Base-by-base conservation (phyloP, 2,329 filamentous ascomycete species). In the Aspergillus viridinutans region DNA sequence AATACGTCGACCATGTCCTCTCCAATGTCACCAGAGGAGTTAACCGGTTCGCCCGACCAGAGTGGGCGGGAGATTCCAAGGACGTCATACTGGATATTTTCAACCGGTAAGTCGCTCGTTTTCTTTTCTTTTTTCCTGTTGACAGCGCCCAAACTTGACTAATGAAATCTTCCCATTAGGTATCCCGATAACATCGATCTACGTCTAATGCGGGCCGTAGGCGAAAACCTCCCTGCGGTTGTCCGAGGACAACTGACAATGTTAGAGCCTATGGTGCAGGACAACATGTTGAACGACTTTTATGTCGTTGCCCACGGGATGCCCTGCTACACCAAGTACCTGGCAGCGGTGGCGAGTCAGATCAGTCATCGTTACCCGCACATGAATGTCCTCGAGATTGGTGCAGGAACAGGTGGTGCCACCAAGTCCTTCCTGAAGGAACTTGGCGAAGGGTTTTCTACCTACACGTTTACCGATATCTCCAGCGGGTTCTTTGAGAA, bases 391-490 rank as follows among this genome's bases (percentile, higher is more conserved):
- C n/a, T n/a, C n/a, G n/a, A n/a, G n/a, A n/a, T n/a, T n/a, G n/a
- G n/a, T n/a, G n/a, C n/a, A n/a, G n/a, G 79, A 1, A 78, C 76
- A 3, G 79, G 77, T 3, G 72, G 71, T 10, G 69, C 76, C 0
- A 81, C 79, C 0, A 62, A 68, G 2, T 55, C 53, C 1, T 64
- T 80, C 4, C 62, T 81, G 3, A 52, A 62, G 2, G 50, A 52
- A 3, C 58, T 79, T 12, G 69, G 65, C 1, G 12, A 60, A 1
- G 21, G 20, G 1, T 75, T 71, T 32, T 59, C 59, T 4, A 66
- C 64, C 0, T 81, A 81, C 61, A 76, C 73, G 0, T 81, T 69
- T 63, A 81, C 80, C 0, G 79, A 81, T 55, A 71, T 79, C 12
- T 77, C 75, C 0, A 50, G 65, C 2, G 74, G 70, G 4, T 80